Percentiles rank a stretch among this genome's conserved stretches.
Evolutionary conservation across 768 basidiomycete species (phyloP).

Genomic region (Serpula lacrymans): DNA sequence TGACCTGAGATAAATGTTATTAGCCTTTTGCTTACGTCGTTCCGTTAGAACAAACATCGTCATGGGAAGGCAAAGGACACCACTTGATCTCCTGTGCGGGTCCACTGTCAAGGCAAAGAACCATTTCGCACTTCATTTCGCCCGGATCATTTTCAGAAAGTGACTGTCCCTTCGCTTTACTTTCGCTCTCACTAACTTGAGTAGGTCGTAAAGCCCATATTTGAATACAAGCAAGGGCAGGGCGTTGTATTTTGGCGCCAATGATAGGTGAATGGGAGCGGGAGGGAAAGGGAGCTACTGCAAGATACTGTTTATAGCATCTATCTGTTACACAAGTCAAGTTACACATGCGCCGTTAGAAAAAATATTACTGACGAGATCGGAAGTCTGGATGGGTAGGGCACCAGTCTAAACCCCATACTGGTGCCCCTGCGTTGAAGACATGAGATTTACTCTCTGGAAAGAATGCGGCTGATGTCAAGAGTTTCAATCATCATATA

Average conservation of each 20-base stretch:
- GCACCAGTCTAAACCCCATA: conserved; percentile 95
- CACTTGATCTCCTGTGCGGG: conserved; percentile 82
- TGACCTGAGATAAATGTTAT: neutral
- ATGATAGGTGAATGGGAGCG: conserved; percentile 61
- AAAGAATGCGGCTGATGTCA: conserved; percentile 53
- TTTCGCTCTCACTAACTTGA: neutral
- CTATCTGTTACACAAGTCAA: conserved; percentile 36
- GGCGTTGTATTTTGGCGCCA: conserved; percentile 54
- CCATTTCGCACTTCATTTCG: conserved; percentile 73
- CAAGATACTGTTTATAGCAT: conserved; percentile 72
- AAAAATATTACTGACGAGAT: conserved; percentile 36
- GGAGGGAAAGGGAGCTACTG: conserved; percentile 73
- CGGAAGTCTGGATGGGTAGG: conserved; percentile 66
- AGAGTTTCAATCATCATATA: neutral
- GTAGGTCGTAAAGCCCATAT: conserved; percentile 65
- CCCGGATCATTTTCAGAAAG: conserved; percentile 39
- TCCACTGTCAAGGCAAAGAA: conserved; percentile 80
- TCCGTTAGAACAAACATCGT: conserved; percentile 43
- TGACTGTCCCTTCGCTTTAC: neutral
- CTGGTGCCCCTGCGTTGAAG: conserved; percentile 84
- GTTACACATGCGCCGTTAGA: neutral
- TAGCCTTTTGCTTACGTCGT: too few relatives aligned
- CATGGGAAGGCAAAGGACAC: conserved; percentile 88
- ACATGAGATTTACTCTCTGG: conserved; percentile 61
- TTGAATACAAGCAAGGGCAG: conserved; percentile 70